Conservation (phyloP, 495 filamentous ascomycete genomes). For the Penicillium herquei region DNA sequence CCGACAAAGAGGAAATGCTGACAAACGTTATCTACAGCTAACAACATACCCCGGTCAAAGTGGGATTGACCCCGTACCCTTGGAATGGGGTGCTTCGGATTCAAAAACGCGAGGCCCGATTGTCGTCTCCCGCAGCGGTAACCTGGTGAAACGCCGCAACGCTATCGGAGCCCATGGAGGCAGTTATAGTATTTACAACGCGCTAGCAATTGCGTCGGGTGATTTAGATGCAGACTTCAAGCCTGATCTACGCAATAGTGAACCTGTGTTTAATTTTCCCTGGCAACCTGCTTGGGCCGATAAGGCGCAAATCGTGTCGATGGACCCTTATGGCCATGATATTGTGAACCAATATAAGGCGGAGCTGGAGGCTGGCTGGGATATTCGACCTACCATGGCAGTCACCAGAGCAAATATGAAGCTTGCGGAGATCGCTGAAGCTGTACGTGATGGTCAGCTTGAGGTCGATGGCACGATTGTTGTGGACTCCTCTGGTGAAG, state of each 20-base stretch:
- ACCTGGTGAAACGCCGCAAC: constrained; percentile 82
- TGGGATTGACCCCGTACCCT: constrained; percentile 83
- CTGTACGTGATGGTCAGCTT: constrained; percentile 73
- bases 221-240: constrained; percentile 81
- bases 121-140: constrained; percentile 75
- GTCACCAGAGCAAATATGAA: constrained; percentile 97
- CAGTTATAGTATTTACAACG: constrained; percentile 97
- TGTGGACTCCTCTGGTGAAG: constrained; percentile 75
- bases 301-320: constrained; percentile 92
- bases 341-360: constrained; percentile 42
- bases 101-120: constrained; percentile 77
- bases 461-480: constrained; percentile 90
- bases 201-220: constrained; percentile 87
- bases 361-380: constrained; percentile 66
- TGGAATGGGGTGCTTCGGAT: constrained; percentile 85
- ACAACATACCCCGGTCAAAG: constrained; percentile 94
- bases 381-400: constrained; percentile 93
- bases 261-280: constrained; percentile 84
- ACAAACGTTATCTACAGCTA: constrained; percentile 29
- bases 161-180: constrained; percentile 89
- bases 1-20: background rate
- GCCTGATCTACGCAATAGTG: constrained; percentile 92
- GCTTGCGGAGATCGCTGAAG: constrained; percentile 87
- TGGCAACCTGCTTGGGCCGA: constrained; percentile 89
- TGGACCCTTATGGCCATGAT: constrained; percentile 93